phyloP scores from a whole-genome alignment of 306 rosid genomes.

The Cicer judaicum region DNA sequence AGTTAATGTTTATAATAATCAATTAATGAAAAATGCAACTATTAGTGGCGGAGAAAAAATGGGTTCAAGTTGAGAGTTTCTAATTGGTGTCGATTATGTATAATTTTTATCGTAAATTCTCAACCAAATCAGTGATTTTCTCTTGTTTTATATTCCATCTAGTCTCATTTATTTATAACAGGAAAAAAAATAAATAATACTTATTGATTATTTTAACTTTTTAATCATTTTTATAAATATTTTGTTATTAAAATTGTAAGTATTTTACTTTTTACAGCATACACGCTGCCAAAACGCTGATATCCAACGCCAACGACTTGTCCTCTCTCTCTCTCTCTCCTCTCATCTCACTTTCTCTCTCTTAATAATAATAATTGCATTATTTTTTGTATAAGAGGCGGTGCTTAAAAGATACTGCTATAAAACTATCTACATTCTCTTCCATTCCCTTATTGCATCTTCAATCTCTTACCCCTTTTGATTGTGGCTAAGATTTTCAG shows the following conservation, averaged over 20 bases:
- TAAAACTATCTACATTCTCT: constrained; percentile 10
- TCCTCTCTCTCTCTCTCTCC: neutral
- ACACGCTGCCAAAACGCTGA: constrained; percentile 21
- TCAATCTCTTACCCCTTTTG: neutral
- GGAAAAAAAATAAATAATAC: no score
- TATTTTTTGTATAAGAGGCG: neutral
- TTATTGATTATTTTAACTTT: no score
- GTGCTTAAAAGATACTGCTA: neutral
- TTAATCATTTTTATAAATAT: no score
- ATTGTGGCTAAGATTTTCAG: constrained; percentile 53
- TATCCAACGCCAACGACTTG: neutral
- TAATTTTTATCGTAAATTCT: no score
- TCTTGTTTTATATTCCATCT: no score
- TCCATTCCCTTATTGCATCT: constrained; percentile 11
- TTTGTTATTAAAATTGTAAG: no score
- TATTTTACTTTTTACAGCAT: neutral
- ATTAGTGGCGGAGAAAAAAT: neutral
- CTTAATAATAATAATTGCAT: no score
- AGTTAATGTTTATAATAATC: neutral
- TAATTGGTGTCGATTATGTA: no score
- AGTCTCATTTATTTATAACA: no score
- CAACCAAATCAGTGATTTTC: no score
- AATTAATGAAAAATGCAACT: neutral
- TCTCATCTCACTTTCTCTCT: neutral
- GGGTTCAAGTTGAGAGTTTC: no score